phyloP scores from a whole-genome alignment of 768 basidiomycete genomes.

The Coprinellus aureogranulatus region DNA sequence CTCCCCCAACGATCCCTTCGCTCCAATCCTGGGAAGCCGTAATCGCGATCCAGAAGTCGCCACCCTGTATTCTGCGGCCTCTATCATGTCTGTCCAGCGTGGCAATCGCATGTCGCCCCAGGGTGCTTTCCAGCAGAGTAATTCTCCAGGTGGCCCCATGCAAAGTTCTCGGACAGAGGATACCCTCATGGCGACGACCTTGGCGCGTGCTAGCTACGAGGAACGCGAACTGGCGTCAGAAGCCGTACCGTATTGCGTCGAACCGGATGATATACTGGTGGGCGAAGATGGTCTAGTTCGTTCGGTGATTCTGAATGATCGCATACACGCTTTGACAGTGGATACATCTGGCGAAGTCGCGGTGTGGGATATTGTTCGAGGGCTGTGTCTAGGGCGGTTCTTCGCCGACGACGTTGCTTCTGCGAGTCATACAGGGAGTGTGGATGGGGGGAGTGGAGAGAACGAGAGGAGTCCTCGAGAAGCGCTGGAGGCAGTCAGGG shows the following conservation, averaged over 20 bases:
- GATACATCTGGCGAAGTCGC: conserved; percentile 86
- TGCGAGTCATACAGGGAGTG: conserved; percentile 50
- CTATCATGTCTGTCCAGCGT: conserved; percentile 60
- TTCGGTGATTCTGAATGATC: conserved; percentile 79
- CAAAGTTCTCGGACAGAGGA: conserved; percentile 29
- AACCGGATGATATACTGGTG: conserved; percentile 67
- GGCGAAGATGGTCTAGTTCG: conserved; percentile 85
- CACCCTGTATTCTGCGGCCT: conserved; percentile 84
- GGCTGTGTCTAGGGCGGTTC: conserved; percentile 72
- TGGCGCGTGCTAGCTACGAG: conserved; percentile 54
- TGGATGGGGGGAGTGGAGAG: conserved; percentile 37
- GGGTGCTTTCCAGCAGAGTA: conserved; percentile 21
- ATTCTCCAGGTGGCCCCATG: conserved; percentile 21
- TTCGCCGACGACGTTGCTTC: conserved; percentile 61
- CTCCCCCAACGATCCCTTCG: conserved; percentile 64
- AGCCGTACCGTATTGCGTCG: conserved; percentile 52
- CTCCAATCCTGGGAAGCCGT: conserved; percentile 37
- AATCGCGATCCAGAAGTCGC: conserved; percentile 73
- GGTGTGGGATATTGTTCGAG: conserved; percentile 88
- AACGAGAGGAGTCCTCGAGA: conserved; percentile 71
- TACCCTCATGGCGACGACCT: conserved; percentile 32
- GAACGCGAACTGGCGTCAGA: conserved; percentile 79
- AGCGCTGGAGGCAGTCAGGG: conserved; percentile 81
- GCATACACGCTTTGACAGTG: conserved; percentile 86
- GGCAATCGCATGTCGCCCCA: conserved; percentile 21